These are phyloP conservation scores for Mortierella antarctica DNA, from an alignment of 192 early-diverging fungal species.

Conservation along the genomic window DNA sequence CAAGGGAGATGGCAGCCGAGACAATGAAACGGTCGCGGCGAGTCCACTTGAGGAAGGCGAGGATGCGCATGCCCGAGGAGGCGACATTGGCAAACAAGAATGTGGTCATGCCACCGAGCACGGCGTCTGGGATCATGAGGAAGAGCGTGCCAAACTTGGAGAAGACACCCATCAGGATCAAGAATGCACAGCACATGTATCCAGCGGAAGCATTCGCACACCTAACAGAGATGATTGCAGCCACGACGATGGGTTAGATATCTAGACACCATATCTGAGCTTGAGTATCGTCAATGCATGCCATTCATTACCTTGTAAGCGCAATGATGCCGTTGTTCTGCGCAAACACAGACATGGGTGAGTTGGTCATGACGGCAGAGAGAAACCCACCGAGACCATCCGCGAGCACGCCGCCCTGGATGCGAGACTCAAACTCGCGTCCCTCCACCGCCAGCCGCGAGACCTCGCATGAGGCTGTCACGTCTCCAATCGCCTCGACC, in stretches of 20 bases:
- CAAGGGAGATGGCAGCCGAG: conserved; percentile 56
- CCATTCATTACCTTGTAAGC: conserved; percentile 51
- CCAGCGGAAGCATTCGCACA: conserved; percentile 62
- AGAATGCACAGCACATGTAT: conserved; percentile 59
- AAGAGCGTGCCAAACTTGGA: conserved; percentile 63
- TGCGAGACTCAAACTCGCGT: conserved; percentile 57
- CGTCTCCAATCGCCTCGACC: conserved; percentile 63
- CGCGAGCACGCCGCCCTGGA: conserved; percentile 66
- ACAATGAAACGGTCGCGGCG: conserved; percentile 66
- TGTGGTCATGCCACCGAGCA: conserved; percentile 65
- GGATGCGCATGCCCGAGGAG: conserved; percentile 64
- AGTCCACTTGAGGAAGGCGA: conserved; percentile 63
- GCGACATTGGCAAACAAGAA: conserved; percentile 65
- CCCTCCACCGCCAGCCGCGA: conserved; percentile 63
- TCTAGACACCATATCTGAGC: no score
- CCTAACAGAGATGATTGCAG: conserved; percentile 6
- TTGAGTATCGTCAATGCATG: no score
- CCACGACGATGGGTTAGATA: background rate
- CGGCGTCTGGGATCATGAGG: conserved; percentile 57
- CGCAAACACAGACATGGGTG: conserved; percentile 64
- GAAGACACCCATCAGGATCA: conserved; percentile 63
- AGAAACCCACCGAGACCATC: conserved; percentile 63
- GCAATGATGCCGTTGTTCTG: conserved; percentile 69
- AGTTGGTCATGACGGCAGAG: conserved; percentile 64
- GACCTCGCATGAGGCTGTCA: conserved; percentile 66